These are phyloP conservation scores for Trypanosoma brucei DNA, from an alignment of 208 protist genomes.

Conservation along the genomic window DNA sequence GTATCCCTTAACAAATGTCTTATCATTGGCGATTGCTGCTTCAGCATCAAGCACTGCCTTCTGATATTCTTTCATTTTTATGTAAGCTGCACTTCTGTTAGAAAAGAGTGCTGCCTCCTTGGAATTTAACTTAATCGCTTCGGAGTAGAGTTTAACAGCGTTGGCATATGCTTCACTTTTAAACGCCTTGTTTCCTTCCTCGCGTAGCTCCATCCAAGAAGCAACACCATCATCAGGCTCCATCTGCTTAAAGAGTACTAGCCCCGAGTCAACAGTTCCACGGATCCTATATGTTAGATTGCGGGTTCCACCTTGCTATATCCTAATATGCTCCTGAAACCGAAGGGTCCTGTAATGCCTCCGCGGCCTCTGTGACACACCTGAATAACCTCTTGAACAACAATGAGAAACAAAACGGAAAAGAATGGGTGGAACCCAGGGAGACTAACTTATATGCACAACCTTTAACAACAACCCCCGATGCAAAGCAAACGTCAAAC, in stretches of 20 bases:
- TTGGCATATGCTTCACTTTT: constrained; percentile 34
- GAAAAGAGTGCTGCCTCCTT: constrained; percentile 47
- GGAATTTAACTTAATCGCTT: constrained; percentile 59
- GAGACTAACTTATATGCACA: too few relatives aligned
- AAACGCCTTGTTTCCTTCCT: constrained; percentile 69
- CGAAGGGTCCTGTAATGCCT: background rate
- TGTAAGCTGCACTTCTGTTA: constrained; percentile 72
- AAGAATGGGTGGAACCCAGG: too few relatives aligned
- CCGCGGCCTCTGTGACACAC: background rate
- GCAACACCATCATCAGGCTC: background rate
- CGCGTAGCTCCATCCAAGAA: constrained; percentile 27
- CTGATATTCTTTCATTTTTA: constrained; percentile 43
- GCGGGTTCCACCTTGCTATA: too few relatives aligned
- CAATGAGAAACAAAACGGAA: background rate
- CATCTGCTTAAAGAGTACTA: background rate
- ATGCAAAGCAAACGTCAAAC: too few relatives aligned
- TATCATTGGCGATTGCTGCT: constrained; percentile 71
- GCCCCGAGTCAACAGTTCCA: background rate
- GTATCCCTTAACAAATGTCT: constrained; percentile 80
- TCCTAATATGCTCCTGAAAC: too few relatives aligned
- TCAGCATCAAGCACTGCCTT: constrained; percentile 60
- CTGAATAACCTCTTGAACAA: background rate
- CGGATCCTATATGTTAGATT: background rate
- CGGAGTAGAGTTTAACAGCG: constrained; percentile 63
- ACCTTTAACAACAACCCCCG: too few relatives aligned